Percentiles rank a stretch among this genome's conserved stretches.
Conservation (phyloP, 345 rosid species). For the Jatropha curcas region DNA sequence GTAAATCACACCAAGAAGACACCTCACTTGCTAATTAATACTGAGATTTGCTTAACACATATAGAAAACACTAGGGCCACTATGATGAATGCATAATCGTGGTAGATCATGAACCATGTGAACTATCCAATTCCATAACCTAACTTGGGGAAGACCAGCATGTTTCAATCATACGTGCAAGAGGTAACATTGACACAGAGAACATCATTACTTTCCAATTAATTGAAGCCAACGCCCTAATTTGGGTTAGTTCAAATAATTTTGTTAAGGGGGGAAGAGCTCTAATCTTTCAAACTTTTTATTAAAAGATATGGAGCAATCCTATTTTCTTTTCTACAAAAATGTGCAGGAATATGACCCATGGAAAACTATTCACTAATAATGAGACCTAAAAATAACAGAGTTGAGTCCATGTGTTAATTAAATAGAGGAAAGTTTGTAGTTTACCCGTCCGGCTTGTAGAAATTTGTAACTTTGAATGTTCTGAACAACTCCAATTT, state of each 20-base stretch:
- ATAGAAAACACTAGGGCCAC: slow-evolving; percentile 4
- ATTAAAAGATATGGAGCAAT: no score
- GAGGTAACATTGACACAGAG: not conserved
- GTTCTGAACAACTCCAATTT: no score
- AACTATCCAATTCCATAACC: slow-evolving; percentile 19
- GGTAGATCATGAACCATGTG: slow-evolving; percentile 9
- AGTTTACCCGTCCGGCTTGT: no score
- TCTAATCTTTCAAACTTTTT: no score
- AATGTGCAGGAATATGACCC: not conserved
- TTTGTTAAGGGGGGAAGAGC: not conserved
- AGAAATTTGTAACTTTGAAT: no score
- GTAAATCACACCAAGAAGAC: not conserved
- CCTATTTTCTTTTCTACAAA: not conserved
- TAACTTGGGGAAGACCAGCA: slow-evolving; percentile 15
- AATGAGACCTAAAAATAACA: not conserved
- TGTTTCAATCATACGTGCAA: not conserved
- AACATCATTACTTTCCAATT: no score
- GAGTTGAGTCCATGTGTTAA: not conserved
- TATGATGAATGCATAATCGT: slow-evolving; percentile 1
- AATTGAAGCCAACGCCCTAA: slow-evolving; percentile 9
- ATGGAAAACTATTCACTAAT: not conserved
- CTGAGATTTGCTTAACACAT: slow-evolving; percentile 2
- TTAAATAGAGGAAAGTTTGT: no score
- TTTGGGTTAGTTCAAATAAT: slow-evolving; percentile 16
- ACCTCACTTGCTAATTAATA: not conserved